Conservation (phyloP, 2,329 filamentous ascomycete species). For the Septoria petroselini region DNA sequence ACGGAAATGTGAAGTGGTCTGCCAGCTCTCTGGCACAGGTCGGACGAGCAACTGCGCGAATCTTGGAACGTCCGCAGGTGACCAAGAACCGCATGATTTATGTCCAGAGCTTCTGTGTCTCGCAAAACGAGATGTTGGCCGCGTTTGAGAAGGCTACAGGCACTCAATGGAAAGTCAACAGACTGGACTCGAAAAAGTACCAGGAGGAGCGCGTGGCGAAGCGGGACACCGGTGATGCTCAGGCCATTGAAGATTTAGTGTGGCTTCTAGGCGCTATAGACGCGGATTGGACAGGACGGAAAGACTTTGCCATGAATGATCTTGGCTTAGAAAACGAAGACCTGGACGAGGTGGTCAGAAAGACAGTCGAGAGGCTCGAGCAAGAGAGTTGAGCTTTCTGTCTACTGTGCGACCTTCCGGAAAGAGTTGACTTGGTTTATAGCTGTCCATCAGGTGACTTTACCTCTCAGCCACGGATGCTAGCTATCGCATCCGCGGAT, state of each 20-base stretch:
- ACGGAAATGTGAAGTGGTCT: slow-evolving; percentile 53
- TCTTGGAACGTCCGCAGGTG: slow-evolving; percentile 50
- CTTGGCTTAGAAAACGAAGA: slow-evolving; percentile 43
- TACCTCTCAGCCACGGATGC: too few relatives aligned
- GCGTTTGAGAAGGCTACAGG: slow-evolving; percentile 54
- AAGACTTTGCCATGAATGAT: slow-evolving; percentile 43
- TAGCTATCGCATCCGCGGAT: too few relatives aligned
- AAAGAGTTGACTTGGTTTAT: too few relatives aligned
- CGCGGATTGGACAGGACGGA: slow-evolving; percentile 36
- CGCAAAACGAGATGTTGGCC: slow-evolving; percentile 57
- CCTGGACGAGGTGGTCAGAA: slow-evolving; percentile 40
- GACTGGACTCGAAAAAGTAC: slow-evolving; percentile 37
- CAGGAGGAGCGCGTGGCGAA: slow-evolving; percentile 37
- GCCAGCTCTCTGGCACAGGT: slow-evolving; percentile 53
- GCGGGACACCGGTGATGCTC: slow-evolving; percentile 39
- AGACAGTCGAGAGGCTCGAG: slow-evolving; percentile 30
- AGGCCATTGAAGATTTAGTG: slow-evolving; percentile 35
- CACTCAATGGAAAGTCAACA: slow-evolving; percentile 50
- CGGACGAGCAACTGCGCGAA: slow-evolving; percentile 51
- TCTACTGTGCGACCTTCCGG: neutral
- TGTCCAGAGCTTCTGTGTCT: slow-evolving; percentile 56
- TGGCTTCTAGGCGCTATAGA: slow-evolving; percentile 35
- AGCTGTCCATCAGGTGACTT: too few relatives aligned
- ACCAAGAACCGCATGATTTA: slow-evolving; percentile 60
- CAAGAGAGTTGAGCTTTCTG: neutral